A percentile compares a stretch with the other conserved stretches of the same genome.
Conservation (phyloP, 192 early-diverging fungal species). For the Rhizophagus sp. region DNA sequence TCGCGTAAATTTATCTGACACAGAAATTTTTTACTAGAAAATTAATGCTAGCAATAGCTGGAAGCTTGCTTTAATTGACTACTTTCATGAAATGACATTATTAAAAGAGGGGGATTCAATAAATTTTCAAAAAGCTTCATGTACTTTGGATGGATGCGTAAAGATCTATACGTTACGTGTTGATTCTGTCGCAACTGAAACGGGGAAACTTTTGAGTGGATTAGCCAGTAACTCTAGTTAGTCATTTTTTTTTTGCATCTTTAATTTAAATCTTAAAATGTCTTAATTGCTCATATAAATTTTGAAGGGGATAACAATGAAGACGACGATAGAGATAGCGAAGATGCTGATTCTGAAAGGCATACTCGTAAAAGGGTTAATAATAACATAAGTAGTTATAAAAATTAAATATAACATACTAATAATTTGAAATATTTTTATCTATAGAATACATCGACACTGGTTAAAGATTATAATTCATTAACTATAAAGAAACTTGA, state of each 20-base stretch:
- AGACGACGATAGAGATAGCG: slow-evolving; percentile 49
- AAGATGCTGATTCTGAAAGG: slow-evolving; percentile 48
- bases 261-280: background rate
- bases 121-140: slow-evolving; percentile 98
- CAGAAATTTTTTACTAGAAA: slow-evolving; percentile 59
- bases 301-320: background rate
- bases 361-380: slow-evolving; percentile 44
- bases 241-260: slow-evolving; percentile 8
- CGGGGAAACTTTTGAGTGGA: slow-evolving; percentile 85
- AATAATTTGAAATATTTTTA: background rate
- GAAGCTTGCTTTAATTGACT: slow-evolving; percentile 98
- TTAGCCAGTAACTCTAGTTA: slow-evolving; percentile 72
- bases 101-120: slow-evolving; percentile 94
- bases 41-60: slow-evolving; percentile 94
- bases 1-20: background rate
- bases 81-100: slow-evolving; percentile 94
- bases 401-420: background rate
- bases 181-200: slow-evolving; percentile 94
- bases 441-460: slow-evolving; percentile 45
- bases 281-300: too few species aligned
- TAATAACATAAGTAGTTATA: background rate
- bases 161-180: slow-evolving; percentile 97
- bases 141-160: slow-evolving; percentile 94
- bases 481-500: slow-evolving; percentile 88
- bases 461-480: slow-evolving; percentile 78